Evolutionary conservation across 2,329 filamentous ascomycete genomes (phyloP).

Genomic region (Cercospora beticola): DNA sequence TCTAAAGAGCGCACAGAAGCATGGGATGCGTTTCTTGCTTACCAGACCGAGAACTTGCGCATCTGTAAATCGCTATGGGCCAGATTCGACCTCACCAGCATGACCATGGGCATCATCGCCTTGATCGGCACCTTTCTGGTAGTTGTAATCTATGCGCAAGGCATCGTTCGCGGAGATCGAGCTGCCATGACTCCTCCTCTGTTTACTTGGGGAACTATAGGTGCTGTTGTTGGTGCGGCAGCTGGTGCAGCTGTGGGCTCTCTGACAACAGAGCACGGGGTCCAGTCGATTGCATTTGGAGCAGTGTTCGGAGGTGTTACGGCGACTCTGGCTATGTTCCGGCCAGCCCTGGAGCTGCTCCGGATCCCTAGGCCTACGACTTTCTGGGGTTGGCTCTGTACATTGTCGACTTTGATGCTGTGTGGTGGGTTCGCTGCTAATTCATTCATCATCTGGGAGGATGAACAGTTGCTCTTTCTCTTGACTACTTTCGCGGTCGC

Average conservation of each 20-base stretch:
- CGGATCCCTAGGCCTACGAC: conserved; percentile 64
- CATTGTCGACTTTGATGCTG: conserved; percentile 78
- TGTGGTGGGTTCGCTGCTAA: conserved; percentile 96
- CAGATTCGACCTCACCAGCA: conserved; percentile 82
- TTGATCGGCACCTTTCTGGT: conserved; percentile 66
- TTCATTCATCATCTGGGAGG: conserved; percentile 98
- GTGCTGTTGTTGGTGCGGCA: conserved; percentile 44
- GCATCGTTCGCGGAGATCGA: conserved; percentile 52
- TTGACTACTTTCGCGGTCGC: conserved; percentile 80
- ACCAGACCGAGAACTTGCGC: conserved; percentile 74
- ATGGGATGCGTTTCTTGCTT: conserved; percentile 64
- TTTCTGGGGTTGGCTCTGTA: conserved; percentile 84
- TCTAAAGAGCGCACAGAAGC: conserved; percentile 39
- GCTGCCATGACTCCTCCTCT: conserved; percentile 55
- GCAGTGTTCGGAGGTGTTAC: conserved; percentile 42
- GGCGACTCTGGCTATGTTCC: conserved; percentile 45
- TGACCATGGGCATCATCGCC: conserved; percentile 75
- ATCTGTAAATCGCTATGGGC: conserved; percentile 88
- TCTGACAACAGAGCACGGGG: conserved; percentile 41
- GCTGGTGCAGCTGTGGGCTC: conserved; percentile 32
- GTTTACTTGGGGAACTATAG: conserved; percentile 52
- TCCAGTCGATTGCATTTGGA: conserved; percentile 44
- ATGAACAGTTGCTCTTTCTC: conserved; percentile 90
- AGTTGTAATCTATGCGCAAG: conserved; percentile 69
- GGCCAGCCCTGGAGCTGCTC: conserved; percentile 45